Conservation (phyloP, 305 asterid species). For the Fraxinus ornus region DNA sequence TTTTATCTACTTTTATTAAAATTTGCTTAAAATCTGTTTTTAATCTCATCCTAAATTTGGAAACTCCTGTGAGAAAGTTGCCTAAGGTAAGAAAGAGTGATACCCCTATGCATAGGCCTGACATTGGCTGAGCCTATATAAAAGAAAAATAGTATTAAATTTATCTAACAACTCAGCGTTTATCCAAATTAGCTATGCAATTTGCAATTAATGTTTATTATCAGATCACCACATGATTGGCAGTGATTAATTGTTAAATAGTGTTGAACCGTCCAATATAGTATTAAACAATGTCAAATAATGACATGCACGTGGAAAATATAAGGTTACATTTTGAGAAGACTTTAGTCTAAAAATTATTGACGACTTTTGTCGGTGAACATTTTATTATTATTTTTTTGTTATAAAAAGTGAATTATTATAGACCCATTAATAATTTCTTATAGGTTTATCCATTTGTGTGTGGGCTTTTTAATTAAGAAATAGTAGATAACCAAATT, state of each 20-base stretch:
- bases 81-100: no score
- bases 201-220: neutral
- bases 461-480: neutral
- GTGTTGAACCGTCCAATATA: neutral
- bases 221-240: neutral
- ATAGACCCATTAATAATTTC: no score
- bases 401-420: neutral
- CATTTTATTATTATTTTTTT: no score
- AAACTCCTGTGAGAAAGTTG: no score
- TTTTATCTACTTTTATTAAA: no score
- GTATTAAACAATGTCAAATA: no score
- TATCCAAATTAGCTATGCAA: neutral
- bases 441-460: neutral
- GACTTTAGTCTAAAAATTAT: neutral
- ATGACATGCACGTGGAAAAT: neutral
- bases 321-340: no score
- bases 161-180: neutral
- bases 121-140: neutral
- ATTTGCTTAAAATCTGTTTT: no score
- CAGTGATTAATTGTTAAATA: neutral
- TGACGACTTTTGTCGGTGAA: no score
- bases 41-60: no score
- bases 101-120: neutral
- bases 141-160: no score
- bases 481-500: neutral